These are phyloP conservation scores for Aspergillus sclerotiicarbonarius DNA, from an alignment of 495 filamentous ascomycete species.

Conservation along the genomic window DNA sequence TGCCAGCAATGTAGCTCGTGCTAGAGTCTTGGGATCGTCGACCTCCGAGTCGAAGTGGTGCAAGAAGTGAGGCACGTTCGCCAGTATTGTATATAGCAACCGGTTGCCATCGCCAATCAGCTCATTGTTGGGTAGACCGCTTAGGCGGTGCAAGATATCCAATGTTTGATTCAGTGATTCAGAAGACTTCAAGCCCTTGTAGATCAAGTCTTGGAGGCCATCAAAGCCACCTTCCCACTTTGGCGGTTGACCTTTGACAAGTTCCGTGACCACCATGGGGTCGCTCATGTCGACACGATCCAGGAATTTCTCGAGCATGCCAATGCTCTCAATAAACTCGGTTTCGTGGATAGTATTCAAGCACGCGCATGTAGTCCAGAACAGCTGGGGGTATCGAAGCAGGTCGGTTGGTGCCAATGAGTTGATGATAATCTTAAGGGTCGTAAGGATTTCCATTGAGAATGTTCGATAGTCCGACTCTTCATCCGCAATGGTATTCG, in stretches of 20 bases:
- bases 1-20: slow-evolving; percentile 66
- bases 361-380: slow-evolving; percentile 97
- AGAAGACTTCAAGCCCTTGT: slow-evolving; percentile 91
- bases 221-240: slow-evolving; percentile 91
- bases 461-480: slow-evolving; percentile 90
- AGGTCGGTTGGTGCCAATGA: slow-evolving; percentile 78
- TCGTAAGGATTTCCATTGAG: slow-evolving; percentile 96
- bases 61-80: slow-evolving; percentile 87
- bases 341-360: slow-evolving; percentile 92
- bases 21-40: slow-evolving; percentile 52
- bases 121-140: slow-evolving; percentile 72
- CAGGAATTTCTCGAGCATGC: slow-evolving; percentile 87
- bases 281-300: slow-evolving; percentile 79
- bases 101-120: slow-evolving; percentile 80
- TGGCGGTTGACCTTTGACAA: slow-evolving; percentile 74
- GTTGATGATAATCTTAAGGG: slow-evolving; percentile 82
- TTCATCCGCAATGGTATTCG: slow-evolving; percentile 93
- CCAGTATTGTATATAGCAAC: slow-evolving; percentile 78
- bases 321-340: slow-evolving; percentile 86
- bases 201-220: slow-evolving; percentile 78
- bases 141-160: slow-evolving; percentile 72
- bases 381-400: slow-evolving; percentile 84
- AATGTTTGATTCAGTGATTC: slow-evolving; percentile 73
- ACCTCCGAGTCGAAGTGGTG: slow-evolving; percentile 67
- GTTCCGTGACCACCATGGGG: slow-evolving; percentile 59